Evolutionary conservation across 805 yeast genomes (phyloP), one percentile per base, ranked within the genome.

Genomic region (Starmerella riodocensis): DNA sequence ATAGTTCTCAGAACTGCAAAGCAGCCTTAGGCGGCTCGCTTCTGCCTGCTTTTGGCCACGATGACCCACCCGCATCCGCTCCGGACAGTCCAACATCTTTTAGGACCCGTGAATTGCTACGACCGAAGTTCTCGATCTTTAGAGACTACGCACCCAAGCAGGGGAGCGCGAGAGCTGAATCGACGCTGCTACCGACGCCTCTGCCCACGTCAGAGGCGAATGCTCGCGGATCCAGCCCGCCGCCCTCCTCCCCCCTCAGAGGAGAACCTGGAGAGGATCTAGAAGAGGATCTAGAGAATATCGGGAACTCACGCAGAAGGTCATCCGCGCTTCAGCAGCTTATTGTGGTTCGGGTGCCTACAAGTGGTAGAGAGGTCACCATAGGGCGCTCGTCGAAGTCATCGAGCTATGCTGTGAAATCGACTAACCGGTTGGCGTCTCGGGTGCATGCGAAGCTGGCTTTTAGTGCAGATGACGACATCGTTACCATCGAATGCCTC

Each of bases 301-400:
- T 6, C 6, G 14, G n/a, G 5, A 13, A 14, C 28, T 4, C 14
- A 5, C 28, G 13, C 8, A 4, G 25, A 31, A 21, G 34, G 17
- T 17, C 12, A 7, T 7, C 26, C 6, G 31, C 48, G 9, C 40
- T 49, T 6, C 34, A 37, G 36, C 43, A 32, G 9, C 18, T 50
- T 20, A 32, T 41, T 3, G 28, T 46, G 6, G 43, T 45, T 11
- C 42, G 45, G 11, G 36, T 51, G 4, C 50, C 51, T 12, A 26
- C 26, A 9, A 25, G 34, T 9, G 55, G 53, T n/a, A 29, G 22
- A 25, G 53, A 55, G 4, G 58, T 73, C 30, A 61, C 65, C 9
- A 57, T 79, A 34, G 91, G 94, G 13, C 68, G 94, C 47, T 78
- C 88, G 1, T 73, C 83, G 8, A 64, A 68, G 48, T 56, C 72